Evolutionary conservation across 345 rosid species (phyloP), one percentile per base, ranked within the genome.

Genomic region (Streptanthus diversifolius): DNA sequence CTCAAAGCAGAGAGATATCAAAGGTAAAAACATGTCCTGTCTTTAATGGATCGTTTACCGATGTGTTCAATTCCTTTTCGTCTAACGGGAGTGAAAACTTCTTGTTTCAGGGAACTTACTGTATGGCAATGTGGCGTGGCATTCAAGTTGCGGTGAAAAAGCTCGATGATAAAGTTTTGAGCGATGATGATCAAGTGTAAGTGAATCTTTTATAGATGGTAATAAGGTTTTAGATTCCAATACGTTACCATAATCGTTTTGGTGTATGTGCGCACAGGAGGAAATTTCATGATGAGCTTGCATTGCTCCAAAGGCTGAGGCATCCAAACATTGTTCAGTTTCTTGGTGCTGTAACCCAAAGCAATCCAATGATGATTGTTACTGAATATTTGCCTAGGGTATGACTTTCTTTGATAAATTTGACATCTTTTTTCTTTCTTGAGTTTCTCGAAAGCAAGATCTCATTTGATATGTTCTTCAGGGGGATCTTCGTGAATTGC

Each of bases 311-410:
- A 84, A 89, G 85, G 84, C 88, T 95, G 61, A 81, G 96, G 8
- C 99, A 95, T 82, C 99, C 96, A 63, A 91, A 95, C 78, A 95
- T 91, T 3, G 95, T 95, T 17, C 99, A 95, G 79, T 95, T 95
- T 80, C 86, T 95, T 72, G 96, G 99, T 69, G 97, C 99, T 59
- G 95, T 95, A 67, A 93, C 97, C 17, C 99, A 89, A 72, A 95
- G 83, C 81, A 91, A 89, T 70, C 97, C 99, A 39, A 88, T 95
- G 99, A 95, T 95, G 97, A 95, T 91, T 76, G 97, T 95, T 52
- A 95, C 90, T 13, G 99, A 91, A 75, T 91, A 89, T 77, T 74
- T 95, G 66, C 95, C 89, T 9, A 88, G 90, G 96, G 97, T 93
- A 48, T 30, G 47, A 55, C 32, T 61, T 30, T 45, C 48, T 51